Evolutionary conservation across 1,284 basidiomycete genomes (phyloP), one percentile per base, ranked within the genome.

Genomic region (Boletellus dicymbophilus): DNA sequence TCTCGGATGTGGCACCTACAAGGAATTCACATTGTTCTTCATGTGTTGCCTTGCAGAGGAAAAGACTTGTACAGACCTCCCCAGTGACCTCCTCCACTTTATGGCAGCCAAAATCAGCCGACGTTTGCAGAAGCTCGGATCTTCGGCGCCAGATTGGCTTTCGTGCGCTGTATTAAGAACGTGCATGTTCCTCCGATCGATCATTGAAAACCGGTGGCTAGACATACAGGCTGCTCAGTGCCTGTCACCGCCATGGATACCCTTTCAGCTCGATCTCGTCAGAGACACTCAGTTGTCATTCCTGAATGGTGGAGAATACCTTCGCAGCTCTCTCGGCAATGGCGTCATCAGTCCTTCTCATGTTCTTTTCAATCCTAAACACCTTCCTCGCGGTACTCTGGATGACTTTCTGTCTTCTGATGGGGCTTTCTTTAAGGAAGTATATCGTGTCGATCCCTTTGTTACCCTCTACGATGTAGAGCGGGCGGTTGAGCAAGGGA

Each of bases 1-100:
- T 23, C 56, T 46, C n/a, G 57, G 54, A 6, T 44, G 42, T n/a
- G 47, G 44, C 18, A 56, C 57, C 1, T 81, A 81, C 64, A 81
- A 81, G 51, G 21, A 41, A 1, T 81, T 41, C 26, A 74, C 80
- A 58, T 50, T 72, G 1, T 75, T 69, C 44, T 59, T 76, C 30
- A 62, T 76, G 54, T 59, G 70, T 3, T 41, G 54, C 13, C 51
- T 78, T 9, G 59, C 74, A 4, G 37, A 57, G 2, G 44, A 61
- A 2, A 58, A 56, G 13, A 20, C 60, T 5, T 49, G 44, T 13
- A 16, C n/a, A 1, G 37, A 55, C 9, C 52, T 73, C 7, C 34
- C 67, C 2, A 71, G 60, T 37, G 69, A 76, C 38, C 23, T 71
- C 1, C 59, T 78, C 8, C 55, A 59, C 0, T 52, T 18, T 12